phyloP scores from a whole-genome alignment of 352 stramenopile genomes.

The Phytophthora crassamura region DNA sequence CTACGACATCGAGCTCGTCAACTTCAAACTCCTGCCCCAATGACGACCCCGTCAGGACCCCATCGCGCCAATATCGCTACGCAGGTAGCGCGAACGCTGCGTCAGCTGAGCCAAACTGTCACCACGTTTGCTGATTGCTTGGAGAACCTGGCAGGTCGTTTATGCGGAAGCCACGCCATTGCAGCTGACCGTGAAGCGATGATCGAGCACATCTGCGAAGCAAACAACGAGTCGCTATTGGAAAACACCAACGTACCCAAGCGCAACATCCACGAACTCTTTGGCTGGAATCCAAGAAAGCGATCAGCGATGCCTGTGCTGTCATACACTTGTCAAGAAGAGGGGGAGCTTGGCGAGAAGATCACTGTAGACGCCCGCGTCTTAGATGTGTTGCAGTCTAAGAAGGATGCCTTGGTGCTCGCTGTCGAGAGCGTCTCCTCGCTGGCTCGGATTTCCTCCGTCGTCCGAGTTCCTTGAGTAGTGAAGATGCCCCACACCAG shows the following conservation, averaged over 20 bases:
- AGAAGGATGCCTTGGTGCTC: conserved; percentile 50
- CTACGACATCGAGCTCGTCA: conserved; percentile 38
- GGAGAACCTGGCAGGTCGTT: conserved; percentile 23
- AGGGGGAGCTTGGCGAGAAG: conserved; percentile 25
- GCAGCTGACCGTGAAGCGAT: conserved; percentile 20
- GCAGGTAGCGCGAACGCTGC: conserved; percentile 24
- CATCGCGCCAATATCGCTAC: not conserved
- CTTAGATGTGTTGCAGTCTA: conserved; percentile 50
- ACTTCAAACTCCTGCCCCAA: conserved; percentile 18
- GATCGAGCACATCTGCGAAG: conserved; percentile 32
- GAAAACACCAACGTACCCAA: not conserved
- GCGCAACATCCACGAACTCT: conserved; percentile 25
- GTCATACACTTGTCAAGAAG: conserved; percentile 12
- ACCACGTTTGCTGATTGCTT: conserved; percentile 37
- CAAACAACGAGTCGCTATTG: conserved; percentile 35
- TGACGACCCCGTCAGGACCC: not conserved
- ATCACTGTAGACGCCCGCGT: conserved; percentile 40
- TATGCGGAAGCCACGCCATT: conserved; percentile 23
- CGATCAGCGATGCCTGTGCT: conserved; percentile 30
- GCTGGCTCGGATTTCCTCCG: conserved; percentile 45
- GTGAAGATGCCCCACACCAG: not conserved
- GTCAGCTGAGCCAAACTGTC: conserved; percentile 42
- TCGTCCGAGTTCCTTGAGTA: conserved; percentile 44
- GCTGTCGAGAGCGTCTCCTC: conserved; percentile 53
- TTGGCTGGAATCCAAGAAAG: conserved; percentile 48